phyloP scores from a whole-genome alignment of 139 green algal genomes.

The Tetradesmus lagerheimii region DNA sequence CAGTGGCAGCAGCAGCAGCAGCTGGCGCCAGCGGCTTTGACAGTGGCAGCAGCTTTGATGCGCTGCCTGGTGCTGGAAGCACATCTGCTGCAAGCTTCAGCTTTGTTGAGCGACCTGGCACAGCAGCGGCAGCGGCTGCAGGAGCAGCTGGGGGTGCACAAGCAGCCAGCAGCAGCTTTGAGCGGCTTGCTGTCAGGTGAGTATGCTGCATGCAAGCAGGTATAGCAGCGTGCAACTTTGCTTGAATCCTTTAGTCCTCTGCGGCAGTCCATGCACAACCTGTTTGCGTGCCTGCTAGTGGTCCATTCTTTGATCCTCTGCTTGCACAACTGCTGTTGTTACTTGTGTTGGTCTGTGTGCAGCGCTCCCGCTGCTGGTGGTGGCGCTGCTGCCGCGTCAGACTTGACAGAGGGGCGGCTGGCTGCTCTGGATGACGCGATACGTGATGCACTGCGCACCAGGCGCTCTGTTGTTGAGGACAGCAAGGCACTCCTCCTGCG shows the following conservation, averaged over 20 bases:
- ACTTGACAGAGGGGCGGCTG: constrained; percentile 53
- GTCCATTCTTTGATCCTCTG: background rate
- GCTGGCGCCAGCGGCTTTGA: background rate
- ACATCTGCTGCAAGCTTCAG: constrained; percentile 18
- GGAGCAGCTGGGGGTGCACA: background rate
- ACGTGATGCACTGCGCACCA: constrained; percentile 58
- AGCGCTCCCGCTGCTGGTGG: constrained; percentile 2
- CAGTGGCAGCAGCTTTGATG: constrained; percentile 22
- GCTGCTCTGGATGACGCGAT: constrained; percentile 63
- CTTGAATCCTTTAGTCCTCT: too few species aligned
- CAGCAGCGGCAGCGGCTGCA: background rate
- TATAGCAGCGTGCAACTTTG: background rate
- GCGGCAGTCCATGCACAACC: too few species aligned
- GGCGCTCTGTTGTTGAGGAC: constrained; percentile 63
- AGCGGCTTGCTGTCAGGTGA: constrained; percentile 8
- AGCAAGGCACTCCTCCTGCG: constrained; percentile 64
- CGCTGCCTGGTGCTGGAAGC: background rate
- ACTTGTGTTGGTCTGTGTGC: background rate
- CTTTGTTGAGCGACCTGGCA: background rate
- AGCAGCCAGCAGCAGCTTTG: background rate
- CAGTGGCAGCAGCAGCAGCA: constrained; percentile 9
- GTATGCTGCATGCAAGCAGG: background rate
- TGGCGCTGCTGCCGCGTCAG: background rate
- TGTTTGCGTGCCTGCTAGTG: background rate
- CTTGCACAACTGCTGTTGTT: constrained; percentile 4